Evolutionary conservation across 2,329 filamentous ascomycete genomes (phyloP).

Genomic region (Triangularia setosa): DNA sequence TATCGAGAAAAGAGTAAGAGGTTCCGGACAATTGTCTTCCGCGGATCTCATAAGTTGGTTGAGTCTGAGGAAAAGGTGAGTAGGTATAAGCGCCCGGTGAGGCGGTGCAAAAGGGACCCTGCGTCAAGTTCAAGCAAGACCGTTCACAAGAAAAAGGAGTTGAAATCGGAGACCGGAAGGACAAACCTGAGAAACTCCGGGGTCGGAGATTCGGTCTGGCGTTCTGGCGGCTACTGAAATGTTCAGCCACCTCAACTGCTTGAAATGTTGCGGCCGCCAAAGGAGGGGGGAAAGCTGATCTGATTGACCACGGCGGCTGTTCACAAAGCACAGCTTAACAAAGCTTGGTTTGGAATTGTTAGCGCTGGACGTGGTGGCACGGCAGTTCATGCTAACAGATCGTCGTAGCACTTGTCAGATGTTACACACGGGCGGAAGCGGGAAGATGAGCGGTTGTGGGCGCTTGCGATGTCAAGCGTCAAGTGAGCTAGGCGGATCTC

Average conservation of each 20-base stretch:
- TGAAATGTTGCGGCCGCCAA: background rate
- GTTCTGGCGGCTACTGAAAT: slow-evolving; percentile 4
- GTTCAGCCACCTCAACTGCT: slow-evolving; percentile 9
- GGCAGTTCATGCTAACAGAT: slow-evolving; percentile 1
- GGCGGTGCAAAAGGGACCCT: slow-evolving; percentile 1
- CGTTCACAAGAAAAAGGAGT: background rate
- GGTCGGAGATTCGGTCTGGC: background rate
- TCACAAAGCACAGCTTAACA: background rate
- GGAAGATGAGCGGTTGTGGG: background rate
- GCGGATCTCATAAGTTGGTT: background rate
- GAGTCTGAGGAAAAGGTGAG: background rate
- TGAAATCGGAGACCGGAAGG: background rate
- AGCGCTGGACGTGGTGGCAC: slow-evolving; percentile 2
- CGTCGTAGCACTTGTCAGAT: background rate
- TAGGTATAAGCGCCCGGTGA: slow-evolving; percentile 6
- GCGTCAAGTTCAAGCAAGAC: slow-evolving; percentile 10
- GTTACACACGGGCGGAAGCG: background rate
- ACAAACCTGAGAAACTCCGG: slow-evolving; percentile 1
- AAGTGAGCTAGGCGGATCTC: background rate
- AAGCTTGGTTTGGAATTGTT: background rate
- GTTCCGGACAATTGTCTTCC: background rate
- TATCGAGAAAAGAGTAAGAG: background rate
- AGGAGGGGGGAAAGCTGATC: background rate
- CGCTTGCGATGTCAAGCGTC: background rate
- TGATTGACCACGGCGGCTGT: background rate